Conservation (phyloP, 306 rosid species). For the Trifolium pratense region DNA sequence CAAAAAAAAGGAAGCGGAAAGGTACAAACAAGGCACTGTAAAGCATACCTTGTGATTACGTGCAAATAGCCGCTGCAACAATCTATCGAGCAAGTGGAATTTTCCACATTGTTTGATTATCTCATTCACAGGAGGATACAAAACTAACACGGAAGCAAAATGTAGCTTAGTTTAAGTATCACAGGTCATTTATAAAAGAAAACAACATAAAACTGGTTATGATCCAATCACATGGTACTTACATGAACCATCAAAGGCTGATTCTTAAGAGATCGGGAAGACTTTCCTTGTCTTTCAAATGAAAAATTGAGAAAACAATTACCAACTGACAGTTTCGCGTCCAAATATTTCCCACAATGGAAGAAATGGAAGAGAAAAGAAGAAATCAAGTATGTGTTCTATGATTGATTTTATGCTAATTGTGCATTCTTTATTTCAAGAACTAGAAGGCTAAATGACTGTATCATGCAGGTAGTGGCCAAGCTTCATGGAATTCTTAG, state of each 20-base stretch:
- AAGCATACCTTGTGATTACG: slow-evolving; percentile 75
- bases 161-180: slow-evolving; percentile 29
- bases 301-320: slow-evolving; percentile 23
- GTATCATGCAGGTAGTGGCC: slow-evolving; percentile 72
- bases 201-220: background rate
- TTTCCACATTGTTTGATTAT: slow-evolving; percentile 88
- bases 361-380: slow-evolving; percentile 82
- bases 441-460: slow-evolving; percentile 34
- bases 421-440: slow-evolving; percentile 22
- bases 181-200: background rate
- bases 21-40: slow-evolving; percentile 7
- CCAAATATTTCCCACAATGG: slow-evolving; percentile 55
- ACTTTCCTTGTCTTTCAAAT: background rate
- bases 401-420: slow-evolving; percentile 22
- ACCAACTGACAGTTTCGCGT: slow-evolving; percentile 51
- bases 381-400: slow-evolving; percentile 67
- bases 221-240: slow-evolving; percentile 20
- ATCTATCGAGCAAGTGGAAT: slow-evolving; percentile 76
- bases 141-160: slow-evolving; percentile 48
- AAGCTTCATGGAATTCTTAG: slow-evolving; percentile 95
- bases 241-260: slow-evolving; percentile 71
- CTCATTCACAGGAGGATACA: slow-evolving; percentile 80
- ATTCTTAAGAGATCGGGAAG: slow-evolving; percentile 89
- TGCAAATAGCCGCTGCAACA: slow-evolving; percentile 67
- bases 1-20: slow-evolving; percentile 6